phyloP scores from a whole-genome alignment of 805 yeast species.

The Suhomyces pyralidae region DNA sequence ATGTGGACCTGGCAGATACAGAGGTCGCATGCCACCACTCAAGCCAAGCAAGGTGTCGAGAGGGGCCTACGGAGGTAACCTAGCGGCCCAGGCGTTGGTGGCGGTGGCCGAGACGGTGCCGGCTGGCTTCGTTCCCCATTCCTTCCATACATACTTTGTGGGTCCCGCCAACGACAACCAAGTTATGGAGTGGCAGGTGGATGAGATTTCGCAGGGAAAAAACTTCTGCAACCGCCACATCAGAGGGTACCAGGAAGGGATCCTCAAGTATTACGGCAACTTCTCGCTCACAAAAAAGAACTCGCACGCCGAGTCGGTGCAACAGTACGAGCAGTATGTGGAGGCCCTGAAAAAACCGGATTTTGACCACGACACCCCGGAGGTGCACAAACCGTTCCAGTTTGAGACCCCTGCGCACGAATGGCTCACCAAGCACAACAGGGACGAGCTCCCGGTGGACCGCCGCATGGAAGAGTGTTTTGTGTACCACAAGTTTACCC shows the following conservation, averaged over 20 bases:
- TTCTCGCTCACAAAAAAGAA: conserved; percentile 35
- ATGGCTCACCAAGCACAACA: conserved; percentile 21
- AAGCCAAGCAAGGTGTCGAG: conserved; percentile 27
- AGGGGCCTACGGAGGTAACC: conserved; percentile 34
- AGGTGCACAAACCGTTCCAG: conserved; percentile 28
- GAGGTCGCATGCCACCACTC: conserved; percentile 23
- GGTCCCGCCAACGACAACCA: conserved; percentile 14
- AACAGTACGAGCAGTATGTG: conserved; percentile 17
- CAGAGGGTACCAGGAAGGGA: conserved; percentile 25
- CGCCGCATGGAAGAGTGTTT: conserved; percentile 11
- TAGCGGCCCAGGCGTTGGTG: conserved; percentile 35
- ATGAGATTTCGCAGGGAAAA: conserved; percentile 32
- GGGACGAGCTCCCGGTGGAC: conserved; percentile 13
- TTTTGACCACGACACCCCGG: conserved; percentile 23
- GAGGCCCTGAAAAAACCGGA: conserved; percentile 18
- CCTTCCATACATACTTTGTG: conserved; percentile 33
- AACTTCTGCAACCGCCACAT: conserved; percentile 33
- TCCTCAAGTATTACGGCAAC: conserved; percentile 25
- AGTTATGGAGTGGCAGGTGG: conserved; percentile 30
- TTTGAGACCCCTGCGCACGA: conserved; percentile 33
- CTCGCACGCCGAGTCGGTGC: conserved; percentile 18
- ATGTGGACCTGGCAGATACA: conserved; percentile 13
- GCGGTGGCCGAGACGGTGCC: conserved; percentile 30
- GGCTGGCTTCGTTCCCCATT: conserved; percentile 32
- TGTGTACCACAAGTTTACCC: conserved; percentile 30